Evolutionary conservation across 805 yeast genomes (phyloP).

Genomic region (Maudiozyma serrabonitensis): DNA sequence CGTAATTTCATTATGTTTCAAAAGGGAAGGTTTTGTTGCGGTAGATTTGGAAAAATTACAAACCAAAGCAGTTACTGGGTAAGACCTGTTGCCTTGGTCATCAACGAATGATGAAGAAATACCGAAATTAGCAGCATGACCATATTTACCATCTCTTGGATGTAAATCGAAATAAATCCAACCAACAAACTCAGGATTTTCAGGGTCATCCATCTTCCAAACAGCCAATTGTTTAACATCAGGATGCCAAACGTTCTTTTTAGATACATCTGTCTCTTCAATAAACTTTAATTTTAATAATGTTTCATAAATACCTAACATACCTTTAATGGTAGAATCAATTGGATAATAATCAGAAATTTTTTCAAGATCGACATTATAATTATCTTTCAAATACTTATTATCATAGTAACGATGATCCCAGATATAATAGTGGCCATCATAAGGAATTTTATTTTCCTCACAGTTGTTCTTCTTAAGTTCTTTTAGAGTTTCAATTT

Average conservation of each 20-base stretch:
- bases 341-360: constrained; percentile 75
- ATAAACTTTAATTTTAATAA: constrained; percentile 62
- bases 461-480: constrained; percentile 47
- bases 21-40: constrained; percentile 56
- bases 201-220: constrained; percentile 45
- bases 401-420: constrained; percentile 63
- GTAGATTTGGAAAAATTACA: constrained; percentile 79
- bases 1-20: constrained; percentile 68
- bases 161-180: constrained; percentile 74
- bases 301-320: constrained; percentile 62
- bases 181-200: constrained; percentile 56
- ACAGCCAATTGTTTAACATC: constrained; percentile 70
- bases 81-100: constrained; percentile 39
- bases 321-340: constrained; percentile 52
- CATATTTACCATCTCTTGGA: constrained; percentile 80
- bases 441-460: constrained; percentile 35
- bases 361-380: constrained; percentile 59
- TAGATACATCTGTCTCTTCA: constrained; percentile 33
- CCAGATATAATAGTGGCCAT: constrained; percentile 52
- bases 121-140: constrained; percentile 81
- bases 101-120: constrained; percentile 49
- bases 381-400: constrained; percentile 53
- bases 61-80: constrained; percentile 70
- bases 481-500: constrained; percentile 37
- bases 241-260: constrained; percentile 57